Conservation (phyloP, 1,139 yeast species). For the Lodderomyces parapsilosis region DNA sequence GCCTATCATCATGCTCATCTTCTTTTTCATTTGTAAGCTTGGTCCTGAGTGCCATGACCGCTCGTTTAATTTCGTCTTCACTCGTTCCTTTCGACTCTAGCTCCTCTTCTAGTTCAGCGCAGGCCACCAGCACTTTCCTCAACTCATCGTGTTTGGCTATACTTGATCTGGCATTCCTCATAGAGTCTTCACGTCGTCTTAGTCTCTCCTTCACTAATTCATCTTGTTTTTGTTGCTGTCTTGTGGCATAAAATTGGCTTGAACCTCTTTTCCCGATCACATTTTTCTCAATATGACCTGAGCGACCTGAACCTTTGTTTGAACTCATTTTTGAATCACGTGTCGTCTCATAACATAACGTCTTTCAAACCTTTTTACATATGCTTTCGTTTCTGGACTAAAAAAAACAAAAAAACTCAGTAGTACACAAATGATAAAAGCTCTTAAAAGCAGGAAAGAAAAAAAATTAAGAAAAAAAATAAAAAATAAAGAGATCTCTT, state of each 20-base stretch:
- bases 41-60: conserved; percentile 23
- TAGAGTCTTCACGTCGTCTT: conserved; percentile 19
- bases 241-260: conserved; percentile 16
- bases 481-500: neutral
- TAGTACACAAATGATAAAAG: neutral
- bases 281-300: conserved; percentile 64
- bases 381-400: too few species aligned
- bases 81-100: conserved; percentile 51
- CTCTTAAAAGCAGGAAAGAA: neutral
- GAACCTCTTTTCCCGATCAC: conserved; percentile 25
- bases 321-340: neutral
- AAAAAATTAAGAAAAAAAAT: neutral
- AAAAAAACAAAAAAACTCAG: too few species aligned
- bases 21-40: conserved; percentile 15
- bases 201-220: conserved; percentile 16
- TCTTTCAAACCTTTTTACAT: neutral
- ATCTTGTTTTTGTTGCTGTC: conserved; percentile 15
- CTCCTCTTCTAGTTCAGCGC: conserved; percentile 53
- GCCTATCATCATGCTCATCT: neutral
- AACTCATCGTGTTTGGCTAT: conserved; percentile 46
- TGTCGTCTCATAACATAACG: neutral
- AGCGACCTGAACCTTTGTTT: conserved; percentile 61
- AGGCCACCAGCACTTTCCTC: conserved; percentile 52
- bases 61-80: conserved; percentile 24
- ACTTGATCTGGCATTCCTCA: conserved; percentile 22